Conservation (phyloP, 1,284 basidiomycete species). For the Cronartium quercuum region DNA sequence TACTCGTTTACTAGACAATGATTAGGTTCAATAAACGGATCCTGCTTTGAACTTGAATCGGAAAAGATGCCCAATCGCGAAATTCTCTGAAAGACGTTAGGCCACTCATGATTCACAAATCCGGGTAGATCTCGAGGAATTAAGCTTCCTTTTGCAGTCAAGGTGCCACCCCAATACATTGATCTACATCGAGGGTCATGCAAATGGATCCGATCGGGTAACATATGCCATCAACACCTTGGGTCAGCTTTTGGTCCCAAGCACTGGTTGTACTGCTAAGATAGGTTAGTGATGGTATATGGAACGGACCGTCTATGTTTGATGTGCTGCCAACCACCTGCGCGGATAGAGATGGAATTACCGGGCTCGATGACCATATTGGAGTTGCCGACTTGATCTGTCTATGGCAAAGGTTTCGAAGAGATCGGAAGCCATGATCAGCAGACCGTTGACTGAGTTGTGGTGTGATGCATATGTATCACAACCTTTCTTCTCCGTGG, state of each 20-base stretch:
- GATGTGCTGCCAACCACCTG: slow-evolving; percentile 28
- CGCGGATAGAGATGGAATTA: background rate
- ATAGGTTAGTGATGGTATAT: background rate
- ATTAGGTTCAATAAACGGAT: slow-evolving; percentile 56
- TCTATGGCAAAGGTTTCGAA: background rate
- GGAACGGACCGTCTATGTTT: slow-evolving; percentile 11
- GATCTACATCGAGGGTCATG: background rate
- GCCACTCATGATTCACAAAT: slow-evolving; percentile 57
- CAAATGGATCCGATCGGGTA: background rate
- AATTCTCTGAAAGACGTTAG: slow-evolving; percentile 67
- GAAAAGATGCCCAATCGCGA: slow-evolving; percentile 59
- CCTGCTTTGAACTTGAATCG: slow-evolving; percentile 52
- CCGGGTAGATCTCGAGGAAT: slow-evolving; percentile 61
- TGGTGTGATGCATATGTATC: background rate
- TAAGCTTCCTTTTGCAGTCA: slow-evolving; percentile 58
- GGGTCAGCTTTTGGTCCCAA: background rate
- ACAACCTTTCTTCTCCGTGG: too few species aligned
- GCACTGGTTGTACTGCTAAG: background rate
- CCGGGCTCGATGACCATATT: slow-evolving; percentile 12
- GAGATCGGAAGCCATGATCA: background rate
- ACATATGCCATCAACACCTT: background rate
- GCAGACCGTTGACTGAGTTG: background rate
- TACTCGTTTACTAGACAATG: slow-evolving; percentile 87
- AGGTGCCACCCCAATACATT: slow-evolving; percentile 59
- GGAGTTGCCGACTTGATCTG: slow-evolving; percentile 17